Base-by-base conservation (phyloP, 306 rosid species). In the Prunus mume region DNA sequence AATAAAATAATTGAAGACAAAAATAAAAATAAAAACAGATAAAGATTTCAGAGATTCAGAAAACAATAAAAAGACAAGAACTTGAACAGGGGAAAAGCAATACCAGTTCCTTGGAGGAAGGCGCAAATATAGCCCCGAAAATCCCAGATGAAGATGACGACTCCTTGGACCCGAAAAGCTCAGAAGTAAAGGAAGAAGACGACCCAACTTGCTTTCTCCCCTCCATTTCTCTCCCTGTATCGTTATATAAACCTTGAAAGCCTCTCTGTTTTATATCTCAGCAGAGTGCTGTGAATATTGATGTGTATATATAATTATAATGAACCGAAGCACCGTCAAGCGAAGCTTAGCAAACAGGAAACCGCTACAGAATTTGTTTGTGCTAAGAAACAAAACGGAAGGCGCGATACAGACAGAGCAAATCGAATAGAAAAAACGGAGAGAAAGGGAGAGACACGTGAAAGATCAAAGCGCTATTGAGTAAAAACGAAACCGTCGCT, bases 141-240 rank as follows among this genome's bases (percentile, higher is more conserved):
- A 90, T 88, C 77, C 88, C 90, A 57, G 90, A 70, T 15, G 85
- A 78, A 68, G 93, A 67, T 2, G 91, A 82, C 11, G 89, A 79
- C 22, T 87, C 91, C 63, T 76, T 80, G 52, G 88, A 80, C 10
- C 90, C 98, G 63, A 91, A 90, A 66, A 88, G 88, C 72, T 93
- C 93, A 83, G 86, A 86, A 81, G 94, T 88, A 84, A 88, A 89
- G 65, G 97, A 84, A 49, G 84, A 61, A 49, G 83, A 80, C 12
- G 87, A 90, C 47, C 78, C 86, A 6, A 68, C 20, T 69, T 85
- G 32, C 54, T 88, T 90, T 28, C 66, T 86, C 63, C 88, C 97
- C 60, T 88, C 98, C 97, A 90, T 93, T 86, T 76, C 22, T 58
- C 58, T 57, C 22, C 47, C 30, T 12, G 7, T 20, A 63, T n/a